Percentiles rank a stretch among this genome's conserved stretches.
phyloP scores from a whole-genome alignment of 345 rosid genomes.

The Citrus sp. region DNA sequence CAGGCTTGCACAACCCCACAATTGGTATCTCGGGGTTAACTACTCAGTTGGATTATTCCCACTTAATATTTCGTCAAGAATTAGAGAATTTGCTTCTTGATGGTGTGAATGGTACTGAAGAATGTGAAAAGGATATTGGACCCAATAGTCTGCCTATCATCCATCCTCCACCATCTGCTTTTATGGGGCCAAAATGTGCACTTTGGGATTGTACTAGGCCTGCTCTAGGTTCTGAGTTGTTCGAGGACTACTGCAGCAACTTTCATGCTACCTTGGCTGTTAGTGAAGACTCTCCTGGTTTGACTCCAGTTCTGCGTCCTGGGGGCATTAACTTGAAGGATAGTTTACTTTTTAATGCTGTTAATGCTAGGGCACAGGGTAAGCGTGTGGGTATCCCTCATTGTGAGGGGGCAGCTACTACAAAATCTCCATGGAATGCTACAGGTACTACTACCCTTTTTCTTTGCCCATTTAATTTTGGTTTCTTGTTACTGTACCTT shows the following conservation, averaged over 20 bases:
- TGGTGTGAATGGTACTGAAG: conserved; percentile 31
- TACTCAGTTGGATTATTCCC: conserved; percentile 44
- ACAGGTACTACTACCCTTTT: conserved; percentile 37
- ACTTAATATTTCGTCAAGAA: conserved; percentile 44
- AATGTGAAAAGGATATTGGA: conserved; percentile 27
- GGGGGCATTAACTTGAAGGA: conserved; percentile 77
- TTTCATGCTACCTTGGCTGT: conserved; percentile 65
- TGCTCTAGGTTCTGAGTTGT: conserved; percentile 59
- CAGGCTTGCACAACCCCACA: conserved; percentile 30
- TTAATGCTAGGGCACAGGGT: conserved; percentile 58
- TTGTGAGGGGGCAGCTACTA: conserved; percentile 83
- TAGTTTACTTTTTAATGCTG: conserved; percentile 56
- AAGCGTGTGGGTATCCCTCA: conserved; percentile 88
- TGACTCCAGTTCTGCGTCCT: conserved; percentile 66
- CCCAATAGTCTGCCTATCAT: conserved; percentile 35
- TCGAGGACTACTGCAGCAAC: conserved; percentile 63
- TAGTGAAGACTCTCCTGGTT: conserved; percentile 62
- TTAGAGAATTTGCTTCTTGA: conserved; percentile 35
- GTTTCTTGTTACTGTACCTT: not conserved
- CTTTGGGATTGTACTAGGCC: conserved; percentile 95
- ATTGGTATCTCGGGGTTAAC: conserved; percentile 36
- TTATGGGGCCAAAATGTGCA: conserved; percentile 85
- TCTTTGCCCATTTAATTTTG: not conserved
- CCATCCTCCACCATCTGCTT: conserved; percentile 70
- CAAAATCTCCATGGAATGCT: conserved; percentile 86